Evolutionary conservation across 2,329 filamentous ascomycete species (phyloP).

Genomic region (Gnomoniopsis smithogilvyi): DNA sequence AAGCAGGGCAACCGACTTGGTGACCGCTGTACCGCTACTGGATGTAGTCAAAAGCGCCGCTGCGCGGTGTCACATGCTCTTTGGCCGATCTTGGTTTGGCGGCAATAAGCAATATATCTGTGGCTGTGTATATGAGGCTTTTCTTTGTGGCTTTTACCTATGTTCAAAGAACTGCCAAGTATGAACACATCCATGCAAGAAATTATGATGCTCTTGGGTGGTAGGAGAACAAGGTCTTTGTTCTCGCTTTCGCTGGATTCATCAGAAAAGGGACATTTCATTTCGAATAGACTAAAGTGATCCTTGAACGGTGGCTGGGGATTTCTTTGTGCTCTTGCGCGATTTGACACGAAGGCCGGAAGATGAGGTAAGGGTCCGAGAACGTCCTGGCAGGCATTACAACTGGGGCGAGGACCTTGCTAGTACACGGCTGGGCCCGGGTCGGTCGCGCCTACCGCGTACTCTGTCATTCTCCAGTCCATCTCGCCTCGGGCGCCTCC

Average conservation of each 20-base stretch:
- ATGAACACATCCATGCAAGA: background rate
- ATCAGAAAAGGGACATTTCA: too few relatives aligned
- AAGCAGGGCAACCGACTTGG: too few relatives aligned
- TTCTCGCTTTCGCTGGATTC: too few relatives aligned
- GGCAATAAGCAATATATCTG: background rate
- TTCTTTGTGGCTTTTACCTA: background rate
- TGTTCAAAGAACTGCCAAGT: background rate
- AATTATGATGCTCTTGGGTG: too few relatives aligned
- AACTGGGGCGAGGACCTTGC: background rate
- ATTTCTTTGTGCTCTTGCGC: background rate
- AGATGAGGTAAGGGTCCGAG: too few relatives aligned
- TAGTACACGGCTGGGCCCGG: background rate
- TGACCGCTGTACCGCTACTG: too few relatives aligned
- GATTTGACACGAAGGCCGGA: background rate
- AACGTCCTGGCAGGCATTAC: background rate
- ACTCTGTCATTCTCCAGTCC: background rate
- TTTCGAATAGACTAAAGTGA: too few relatives aligned
- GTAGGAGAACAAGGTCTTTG: too few relatives aligned
- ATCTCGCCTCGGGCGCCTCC: background rate
- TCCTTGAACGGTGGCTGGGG: background rate
- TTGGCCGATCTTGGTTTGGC: background rate
- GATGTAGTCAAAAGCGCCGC: background rate
- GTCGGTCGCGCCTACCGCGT: constrained; percentile 11
- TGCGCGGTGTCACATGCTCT: background rate
- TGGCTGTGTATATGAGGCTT: background rate